Percentiles rank a stretch among this genome's conserved stretches.
Evolutionary conservation across 306 rosid species (phyloP).

Genomic region (Rosa chinensis): DNA sequence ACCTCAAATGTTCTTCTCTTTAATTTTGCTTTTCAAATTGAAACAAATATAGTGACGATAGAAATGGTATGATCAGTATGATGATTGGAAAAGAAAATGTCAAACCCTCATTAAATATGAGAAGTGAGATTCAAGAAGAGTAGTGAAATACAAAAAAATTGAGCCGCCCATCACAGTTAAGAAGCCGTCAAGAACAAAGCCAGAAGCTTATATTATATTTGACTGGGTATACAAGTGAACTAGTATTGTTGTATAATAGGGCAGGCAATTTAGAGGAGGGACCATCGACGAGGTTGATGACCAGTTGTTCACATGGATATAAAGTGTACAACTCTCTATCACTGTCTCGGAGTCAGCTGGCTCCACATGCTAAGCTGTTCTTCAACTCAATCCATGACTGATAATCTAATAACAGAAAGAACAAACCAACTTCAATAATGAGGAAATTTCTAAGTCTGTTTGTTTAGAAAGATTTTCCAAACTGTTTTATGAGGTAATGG

Average conservation of each 20-base stretch:
- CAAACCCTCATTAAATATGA: background rate
- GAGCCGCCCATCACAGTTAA: background rate
- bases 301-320: background rate
- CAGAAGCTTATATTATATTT: background rate
- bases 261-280: conserved; percentile 2
- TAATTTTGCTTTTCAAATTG: background rate
- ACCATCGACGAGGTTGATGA: background rate
- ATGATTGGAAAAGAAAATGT: background rate
- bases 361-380: conserved; percentile 5
- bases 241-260: background rate
- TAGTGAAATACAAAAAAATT: background rate
- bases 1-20: background rate
- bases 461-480: background rate
- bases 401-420: background rate
- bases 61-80: background rate
- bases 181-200: conserved; percentile 2
- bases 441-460: background rate
- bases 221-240: background rate
- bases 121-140: background rate
- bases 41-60: background rate
- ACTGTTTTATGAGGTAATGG: background rate
- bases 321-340: background rate
- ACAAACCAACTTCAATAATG: background rate
- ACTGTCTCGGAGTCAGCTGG: background rate
- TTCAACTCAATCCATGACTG: background rate